Conservation (phyloP, 1,139 yeast genomes). For the Kurtzmaniella natalensis region DNA sequence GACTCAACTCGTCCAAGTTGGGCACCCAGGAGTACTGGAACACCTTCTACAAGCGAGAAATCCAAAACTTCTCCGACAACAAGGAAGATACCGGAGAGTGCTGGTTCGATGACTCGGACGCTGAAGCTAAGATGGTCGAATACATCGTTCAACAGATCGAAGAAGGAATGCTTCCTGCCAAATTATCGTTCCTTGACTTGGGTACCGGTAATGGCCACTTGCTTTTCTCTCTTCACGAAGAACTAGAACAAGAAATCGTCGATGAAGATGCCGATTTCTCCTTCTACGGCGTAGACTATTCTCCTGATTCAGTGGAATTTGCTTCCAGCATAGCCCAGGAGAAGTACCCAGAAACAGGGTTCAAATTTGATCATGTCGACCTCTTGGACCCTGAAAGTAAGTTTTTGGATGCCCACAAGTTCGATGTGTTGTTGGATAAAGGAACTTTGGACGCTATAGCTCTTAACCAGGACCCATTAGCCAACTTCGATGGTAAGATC, state of each 20-base stretch:
- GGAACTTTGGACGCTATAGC: slow-evolving; percentile 98
- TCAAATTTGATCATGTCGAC: slow-evolving; percentile 46
- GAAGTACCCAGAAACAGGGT: slow-evolving; percentile 30
- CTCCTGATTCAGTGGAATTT: slow-evolving; percentile 71
- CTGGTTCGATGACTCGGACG: slow-evolving; percentile 94
- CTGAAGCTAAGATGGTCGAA: slow-evolving; percentile 75
- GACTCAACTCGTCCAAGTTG: slow-evolving; percentile 63
- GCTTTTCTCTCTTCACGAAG: slow-evolving; percentile 62
- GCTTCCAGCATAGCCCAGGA: slow-evolving; percentile 54
- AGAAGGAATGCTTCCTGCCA: slow-evolving; percentile 14
- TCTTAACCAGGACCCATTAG: slow-evolving; percentile 54
- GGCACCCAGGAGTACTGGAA: slow-evolving; percentile 92
- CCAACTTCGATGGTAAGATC: slow-evolving; percentile 34
- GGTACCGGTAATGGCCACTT: slow-evolving; percentile 98
- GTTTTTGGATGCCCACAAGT: slow-evolving; percentile 37
- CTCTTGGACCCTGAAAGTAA: slow-evolving; percentile 29
- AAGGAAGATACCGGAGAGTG: slow-evolving; percentile 88
- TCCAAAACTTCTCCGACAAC: slow-evolving; percentile 63
- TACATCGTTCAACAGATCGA: slow-evolving; percentile 43
- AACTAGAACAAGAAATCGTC: slow-evolving; percentile 35
- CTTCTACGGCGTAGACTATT: slow-evolving; percentile 76
- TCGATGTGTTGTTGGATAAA: slow-evolving; percentile 80
- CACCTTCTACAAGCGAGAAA: slow-evolving; percentile 71
- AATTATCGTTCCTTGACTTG: slow-evolving; percentile 55
- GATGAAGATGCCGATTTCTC: slow-evolving; percentile 37